Evolutionary conservation across 768 basidiomycete species (phyloP).

Genomic region (Leccinum pellstonianum): DNA sequence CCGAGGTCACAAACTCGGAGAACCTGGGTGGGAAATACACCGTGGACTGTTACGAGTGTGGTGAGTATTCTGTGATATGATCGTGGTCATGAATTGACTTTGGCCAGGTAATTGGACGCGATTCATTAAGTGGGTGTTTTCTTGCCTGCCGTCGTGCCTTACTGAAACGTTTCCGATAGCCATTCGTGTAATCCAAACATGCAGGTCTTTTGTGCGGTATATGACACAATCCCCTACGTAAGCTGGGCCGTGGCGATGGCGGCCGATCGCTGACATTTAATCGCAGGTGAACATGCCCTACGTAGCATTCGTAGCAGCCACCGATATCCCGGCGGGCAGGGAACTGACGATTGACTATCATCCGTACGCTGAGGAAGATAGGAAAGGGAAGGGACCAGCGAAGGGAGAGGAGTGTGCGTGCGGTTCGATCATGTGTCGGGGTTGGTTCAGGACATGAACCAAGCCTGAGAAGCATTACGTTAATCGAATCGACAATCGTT

Average conservation of each 20-base stretch:
- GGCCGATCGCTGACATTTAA: background rate
- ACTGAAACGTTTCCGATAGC: constrained; percentile 35
- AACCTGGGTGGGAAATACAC: constrained; percentile 41
- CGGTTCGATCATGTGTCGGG: constrained; percentile 35
- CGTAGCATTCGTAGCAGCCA: constrained; percentile 54
- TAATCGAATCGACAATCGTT: background rate
- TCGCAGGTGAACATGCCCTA: constrained; percentile 58
- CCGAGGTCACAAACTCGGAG: constrained; percentile 41
- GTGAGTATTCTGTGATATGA: constrained; percentile 34
- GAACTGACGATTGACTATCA: constrained; percentile 70
- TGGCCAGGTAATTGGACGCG: constrained; percentile 70
- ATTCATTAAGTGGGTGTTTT: constrained; percentile 61
- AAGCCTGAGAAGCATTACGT: background rate
- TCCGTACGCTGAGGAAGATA: constrained; percentile 38
- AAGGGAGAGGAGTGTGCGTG: constrained; percentile 38
- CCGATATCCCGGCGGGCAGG: constrained; percentile 46
- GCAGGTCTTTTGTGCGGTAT: constrained; percentile 55
- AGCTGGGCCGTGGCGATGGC: background rate
- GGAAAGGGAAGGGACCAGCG: constrained; percentile 26
- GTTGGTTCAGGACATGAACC: constrained; percentile 33
- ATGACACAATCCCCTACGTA: constrained; percentile 59
- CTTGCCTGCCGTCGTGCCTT: background rate
- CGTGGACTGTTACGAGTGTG: constrained; percentile 53
- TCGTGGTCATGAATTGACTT: constrained; percentile 7
- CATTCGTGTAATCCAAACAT: constrained; percentile 69